Percentiles rank a stretch among this genome's conserved stretches.
Conservation (phyloP, 768 basidiomycete species). For the Agrocybe pediades region DNA sequence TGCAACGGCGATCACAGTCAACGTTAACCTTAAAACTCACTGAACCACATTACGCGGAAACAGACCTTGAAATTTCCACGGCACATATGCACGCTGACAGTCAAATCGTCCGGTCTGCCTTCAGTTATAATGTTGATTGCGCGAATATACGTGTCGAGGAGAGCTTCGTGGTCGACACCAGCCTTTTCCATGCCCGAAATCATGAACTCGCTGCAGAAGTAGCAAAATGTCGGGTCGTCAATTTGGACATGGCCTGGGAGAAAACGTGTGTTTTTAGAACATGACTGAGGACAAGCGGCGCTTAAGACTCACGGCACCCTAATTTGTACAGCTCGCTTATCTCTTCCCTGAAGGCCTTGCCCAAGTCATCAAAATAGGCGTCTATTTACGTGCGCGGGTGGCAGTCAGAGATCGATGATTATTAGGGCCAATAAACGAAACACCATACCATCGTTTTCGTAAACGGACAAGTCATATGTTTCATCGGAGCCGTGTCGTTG, state of each 20-base stretch:
- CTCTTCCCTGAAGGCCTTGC: conserved; percentile 48
- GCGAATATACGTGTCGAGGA: conserved; percentile 70
- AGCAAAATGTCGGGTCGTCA: conserved; percentile 57
- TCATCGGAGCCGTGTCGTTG: conserved; percentile 62
- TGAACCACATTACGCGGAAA: neutral
- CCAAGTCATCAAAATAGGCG: conserved; percentile 53
- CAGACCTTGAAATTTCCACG: conserved; percentile 53
- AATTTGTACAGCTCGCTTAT: conserved; percentile 47
- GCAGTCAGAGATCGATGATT: neutral
- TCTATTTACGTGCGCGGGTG: conserved; percentile 28
- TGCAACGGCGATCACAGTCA: conserved; percentile 10
- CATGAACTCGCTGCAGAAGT: conserved; percentile 67
- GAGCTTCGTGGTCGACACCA: conserved; percentile 60
- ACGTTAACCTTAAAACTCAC: conserved; percentile 32
- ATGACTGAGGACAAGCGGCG: neutral
- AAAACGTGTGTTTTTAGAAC: conserved; percentile 2
- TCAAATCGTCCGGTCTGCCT: conserved; percentile 55
- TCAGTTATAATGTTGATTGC: conserved; percentile 60
- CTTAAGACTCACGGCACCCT: conserved; percentile 49
- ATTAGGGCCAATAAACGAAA: neutral
- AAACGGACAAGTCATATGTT: conserved; percentile 60
- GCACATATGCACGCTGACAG: conserved; percentile 61
- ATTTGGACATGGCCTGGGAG: conserved; percentile 50
- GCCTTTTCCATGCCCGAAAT: conserved; percentile 55
- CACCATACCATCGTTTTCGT: conserved; percentile 57